Evolutionary conservation across 176 grass and related monocot species (phyloP).

Genomic region (Dactylis glomerata): DNA sequence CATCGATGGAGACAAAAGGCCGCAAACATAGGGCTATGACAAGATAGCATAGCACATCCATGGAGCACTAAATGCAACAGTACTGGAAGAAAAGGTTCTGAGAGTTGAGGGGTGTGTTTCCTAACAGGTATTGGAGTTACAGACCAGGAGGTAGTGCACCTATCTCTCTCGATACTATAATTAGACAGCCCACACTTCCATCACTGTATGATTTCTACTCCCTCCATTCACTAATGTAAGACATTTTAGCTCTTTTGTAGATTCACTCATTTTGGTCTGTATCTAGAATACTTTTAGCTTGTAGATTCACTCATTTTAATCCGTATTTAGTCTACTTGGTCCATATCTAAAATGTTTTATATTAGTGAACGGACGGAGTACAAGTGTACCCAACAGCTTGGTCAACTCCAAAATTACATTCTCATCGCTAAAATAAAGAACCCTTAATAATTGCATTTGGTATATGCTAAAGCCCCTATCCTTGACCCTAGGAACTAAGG

Average conservation of each 20-base stretch:
- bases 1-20: background rate
- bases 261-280: too few relatives aligned
- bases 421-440: background rate
- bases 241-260: too few relatives aligned
- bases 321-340: too few relatives aligned
- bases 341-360: too few relatives aligned
- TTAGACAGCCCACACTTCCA: background rate
- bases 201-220: conserved; percentile 16
- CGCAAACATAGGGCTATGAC: background rate
- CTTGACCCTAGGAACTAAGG: background rate
- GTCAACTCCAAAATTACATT: background rate
- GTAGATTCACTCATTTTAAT: too few relatives aligned
- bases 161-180: background rate
- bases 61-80: background rate
- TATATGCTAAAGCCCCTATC: background rate
- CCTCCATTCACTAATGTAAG: too few relatives aligned
- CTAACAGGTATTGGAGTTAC: background rate
- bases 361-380: too few relatives aligned
- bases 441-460: background rate
- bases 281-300: too few relatives aligned
- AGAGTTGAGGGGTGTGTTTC: background rate
- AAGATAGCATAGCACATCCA: background rate
- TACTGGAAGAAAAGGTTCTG: background rate
- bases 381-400: background rate
- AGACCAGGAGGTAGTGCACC: background rate